A percentile compares a stretch with the other conserved stretches of the same genome.
Conservation (phyloP, 2,329 filamentous ascomycete species). For the Sphaerulina musiva region DNA sequence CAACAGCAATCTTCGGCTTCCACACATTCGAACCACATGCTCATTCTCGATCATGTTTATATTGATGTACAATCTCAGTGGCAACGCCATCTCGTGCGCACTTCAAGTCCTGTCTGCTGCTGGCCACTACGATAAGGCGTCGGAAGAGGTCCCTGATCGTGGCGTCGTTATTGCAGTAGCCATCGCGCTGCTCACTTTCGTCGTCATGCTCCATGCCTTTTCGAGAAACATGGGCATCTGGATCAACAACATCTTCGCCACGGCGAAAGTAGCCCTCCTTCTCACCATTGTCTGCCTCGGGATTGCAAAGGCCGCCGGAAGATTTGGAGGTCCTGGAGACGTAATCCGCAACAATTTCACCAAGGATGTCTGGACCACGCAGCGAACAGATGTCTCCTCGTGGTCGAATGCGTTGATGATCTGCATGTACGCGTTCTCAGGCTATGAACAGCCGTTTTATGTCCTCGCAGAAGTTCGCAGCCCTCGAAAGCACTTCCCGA, state of each 20-base stretch:
- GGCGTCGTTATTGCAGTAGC: conserved; percentile 44
- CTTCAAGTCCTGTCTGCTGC: conserved; percentile 35
- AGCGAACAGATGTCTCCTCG: conserved; percentile 23
- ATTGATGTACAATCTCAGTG: conserved; percentile 44
- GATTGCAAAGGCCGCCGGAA: conserved; percentile 23
- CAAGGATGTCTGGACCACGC: conserved; percentile 21
- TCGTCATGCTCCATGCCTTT: conserved; percentile 45
- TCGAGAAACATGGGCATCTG: conserved; percentile 47
- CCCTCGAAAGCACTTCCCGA: conserved; percentile 36
- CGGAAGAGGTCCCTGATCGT: conserved; percentile 17
- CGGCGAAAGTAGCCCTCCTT: conserved; percentile 46
- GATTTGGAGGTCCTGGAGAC: conserved; percentile 16
- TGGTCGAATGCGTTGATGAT: conserved; percentile 41
- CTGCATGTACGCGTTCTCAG: conserved; percentile 39
- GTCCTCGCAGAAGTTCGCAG: conserved; percentile 39
- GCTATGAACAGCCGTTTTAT: conserved; percentile 44
- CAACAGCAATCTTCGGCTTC: conserved; percentile 36
- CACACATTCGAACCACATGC: conserved; percentile 33
- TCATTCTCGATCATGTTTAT: conserved; percentile 45
- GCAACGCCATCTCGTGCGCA: conserved; percentile 46
- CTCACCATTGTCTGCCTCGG: conserved; percentile 42
- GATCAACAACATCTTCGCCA: conserved; percentile 48
- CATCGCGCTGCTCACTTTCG: conserved; percentile 39
- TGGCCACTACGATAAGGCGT: conserved; percentile 22
- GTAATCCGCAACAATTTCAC: conserved; percentile 28